A percentile compares a stretch with the other conserved stretches of the same genome.
Conservation (phyloP, 805 yeast genomes). For the Diddensiella transvaalensis region DNA sequence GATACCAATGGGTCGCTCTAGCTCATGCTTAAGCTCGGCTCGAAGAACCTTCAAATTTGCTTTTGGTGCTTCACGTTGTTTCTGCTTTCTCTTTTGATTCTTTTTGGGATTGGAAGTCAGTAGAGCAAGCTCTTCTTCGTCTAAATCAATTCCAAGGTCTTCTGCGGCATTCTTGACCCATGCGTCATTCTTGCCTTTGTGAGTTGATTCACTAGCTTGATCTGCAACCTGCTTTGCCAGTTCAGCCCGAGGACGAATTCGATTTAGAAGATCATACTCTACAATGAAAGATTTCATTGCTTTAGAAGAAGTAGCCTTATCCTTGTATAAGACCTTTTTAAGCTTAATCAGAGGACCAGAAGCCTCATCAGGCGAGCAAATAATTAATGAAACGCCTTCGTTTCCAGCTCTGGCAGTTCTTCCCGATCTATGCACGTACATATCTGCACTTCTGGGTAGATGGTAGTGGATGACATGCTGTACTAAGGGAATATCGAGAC, state of each 20-base stretch:
- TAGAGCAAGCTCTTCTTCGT: conserved; percentile 53
- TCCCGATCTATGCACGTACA: conserved; percentile 93
- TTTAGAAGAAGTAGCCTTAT: conserved; percentile 33
- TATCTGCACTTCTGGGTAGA: conserved; percentile 89
- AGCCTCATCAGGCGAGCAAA: conserved; percentile 92
- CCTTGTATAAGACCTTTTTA: conserved; percentile 23
- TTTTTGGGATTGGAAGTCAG: conserved; percentile 39
- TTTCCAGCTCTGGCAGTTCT: conserved; percentile 95
- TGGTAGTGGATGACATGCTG: conserved; percentile 96
- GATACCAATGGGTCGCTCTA: conserved; percentile 55
- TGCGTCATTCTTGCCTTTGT: conserved; percentile 47
- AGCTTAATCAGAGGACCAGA: conserved; percentile 81
- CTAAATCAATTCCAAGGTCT: conserved; percentile 82
- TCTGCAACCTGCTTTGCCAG: conserved; percentile 77
- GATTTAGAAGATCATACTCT: conserved; percentile 68
- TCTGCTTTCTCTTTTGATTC: conserved; percentile 49
- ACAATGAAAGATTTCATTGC: conserved; percentile 67
- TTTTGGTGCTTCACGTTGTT: conserved; percentile 38
- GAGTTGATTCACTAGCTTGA: conserved; percentile 55
- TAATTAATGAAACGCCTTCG: conserved; percentile 91
- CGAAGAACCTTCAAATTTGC: conserved; percentile 46
- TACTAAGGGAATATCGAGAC: conserved; percentile 85
- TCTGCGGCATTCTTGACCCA: conserved; percentile 93
- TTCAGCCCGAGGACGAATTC: conserved; percentile 62
- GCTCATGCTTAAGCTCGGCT: conserved; percentile 50